These are phyloP conservation scores for Dovyalis caffra DNA, from an alignment of 345 rosid genomes.

Conservation along the genomic window DNA sequence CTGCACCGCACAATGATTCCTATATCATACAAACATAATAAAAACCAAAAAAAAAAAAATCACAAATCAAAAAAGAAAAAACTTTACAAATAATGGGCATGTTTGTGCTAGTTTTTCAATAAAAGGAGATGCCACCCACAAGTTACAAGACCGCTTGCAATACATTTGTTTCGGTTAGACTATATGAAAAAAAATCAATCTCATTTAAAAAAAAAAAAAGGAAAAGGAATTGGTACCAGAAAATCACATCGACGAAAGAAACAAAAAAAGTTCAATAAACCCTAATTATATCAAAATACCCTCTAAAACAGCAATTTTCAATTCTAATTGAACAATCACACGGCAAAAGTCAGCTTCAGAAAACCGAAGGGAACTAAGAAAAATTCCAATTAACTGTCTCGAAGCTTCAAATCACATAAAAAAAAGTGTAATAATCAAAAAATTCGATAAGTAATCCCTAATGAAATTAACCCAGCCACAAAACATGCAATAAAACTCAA, in stretches of 20 bases:
- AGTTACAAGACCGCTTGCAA: background rate
- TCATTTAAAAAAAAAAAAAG: background rate
- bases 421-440: background rate
- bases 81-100: background rate
- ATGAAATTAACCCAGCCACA: background rate
- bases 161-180: background rate
- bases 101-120: background rate
- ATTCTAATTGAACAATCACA: background rate
- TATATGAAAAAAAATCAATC: background rate
- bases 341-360: background rate
- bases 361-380: background rate
- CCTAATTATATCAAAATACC: background rate
- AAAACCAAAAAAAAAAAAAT: background rate
- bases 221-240: background rate
- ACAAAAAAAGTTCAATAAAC: background rate
- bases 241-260: background rate
- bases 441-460: background rate
- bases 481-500: background rate
- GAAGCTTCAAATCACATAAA: background rate
- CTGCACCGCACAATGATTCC: conserved; percentile 7
- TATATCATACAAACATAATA: background rate
- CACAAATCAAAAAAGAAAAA: too few relatives aligned
- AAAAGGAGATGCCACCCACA: background rate
- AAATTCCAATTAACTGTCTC: background rate
- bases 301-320: background rate